Percentiles rank a stretch among this genome's conserved stretches.
These are phyloP conservation scores for Tolypocladium cylindrosporum DNA, from an alignment of 2,329 filamentous ascomycete genomes.

Conservation along the genomic window DNA sequence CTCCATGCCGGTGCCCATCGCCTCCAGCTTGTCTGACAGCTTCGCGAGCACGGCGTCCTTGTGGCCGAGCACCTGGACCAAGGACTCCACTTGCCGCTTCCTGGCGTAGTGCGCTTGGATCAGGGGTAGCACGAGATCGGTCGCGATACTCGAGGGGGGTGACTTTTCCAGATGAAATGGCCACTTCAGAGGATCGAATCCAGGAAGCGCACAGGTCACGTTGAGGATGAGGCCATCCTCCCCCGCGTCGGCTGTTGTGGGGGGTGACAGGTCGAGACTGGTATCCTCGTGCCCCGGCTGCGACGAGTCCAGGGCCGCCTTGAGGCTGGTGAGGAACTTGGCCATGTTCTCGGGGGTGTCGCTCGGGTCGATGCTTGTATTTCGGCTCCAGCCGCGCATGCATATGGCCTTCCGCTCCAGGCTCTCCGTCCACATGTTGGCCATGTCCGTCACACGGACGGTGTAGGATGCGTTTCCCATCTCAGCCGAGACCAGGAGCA, in stretches of 20 bases:
- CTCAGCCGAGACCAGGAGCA: conserved; percentile 51
- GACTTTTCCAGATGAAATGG: conserved; percentile 44
- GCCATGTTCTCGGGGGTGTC: conserved; percentile 57
- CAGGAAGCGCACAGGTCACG: conserved; percentile 53
- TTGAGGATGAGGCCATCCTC: conserved; percentile 38
- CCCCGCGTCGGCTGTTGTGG: conserved; percentile 18
- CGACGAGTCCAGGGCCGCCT: conserved; percentile 38
- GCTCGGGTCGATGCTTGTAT: conserved; percentile 64
- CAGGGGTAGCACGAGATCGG: conserved; percentile 41
- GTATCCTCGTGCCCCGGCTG: conserved; percentile 32
- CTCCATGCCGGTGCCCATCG: conserved; percentile 39
- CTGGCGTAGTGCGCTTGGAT: conserved; percentile 34
- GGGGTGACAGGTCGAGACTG: conserved; percentile 31
- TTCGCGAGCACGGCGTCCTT: conserved; percentile 43
- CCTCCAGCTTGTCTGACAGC: conserved; percentile 44
- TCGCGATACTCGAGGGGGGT: conserved; percentile 30
- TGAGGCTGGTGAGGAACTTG: conserved; percentile 56
- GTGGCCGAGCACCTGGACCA: conserved; percentile 32
- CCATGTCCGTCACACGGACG: conserved; percentile 61
- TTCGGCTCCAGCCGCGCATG: conserved; percentile 48
- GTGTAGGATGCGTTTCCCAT: conserved; percentile 50
- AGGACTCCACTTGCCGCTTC: conserved; percentile 28
- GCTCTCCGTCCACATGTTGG: conserved; percentile 61
- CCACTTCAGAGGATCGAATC: conserved; percentile 56
- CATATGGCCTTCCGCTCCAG: conserved; percentile 54